phyloP scores from a whole-genome alignment of 148 eudicot species.

The Camellia japonica region DNA sequence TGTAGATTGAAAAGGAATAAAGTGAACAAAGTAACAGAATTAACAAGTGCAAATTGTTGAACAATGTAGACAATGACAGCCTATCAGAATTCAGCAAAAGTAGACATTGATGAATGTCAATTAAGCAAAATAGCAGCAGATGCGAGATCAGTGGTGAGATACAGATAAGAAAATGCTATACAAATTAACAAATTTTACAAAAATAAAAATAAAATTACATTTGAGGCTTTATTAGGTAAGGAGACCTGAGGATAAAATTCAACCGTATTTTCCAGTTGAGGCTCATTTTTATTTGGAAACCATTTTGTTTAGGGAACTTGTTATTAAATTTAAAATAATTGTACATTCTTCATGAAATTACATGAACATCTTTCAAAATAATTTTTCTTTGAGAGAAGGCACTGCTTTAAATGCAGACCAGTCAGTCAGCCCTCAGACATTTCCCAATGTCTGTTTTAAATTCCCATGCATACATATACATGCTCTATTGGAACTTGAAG shows the following conservation, averaged over 20 bases:
- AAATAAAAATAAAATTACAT: no score
- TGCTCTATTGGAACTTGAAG: constrained; percentile 60
- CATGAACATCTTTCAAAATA: neutral
- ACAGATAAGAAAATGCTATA: no score
- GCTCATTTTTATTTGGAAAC: neutral
- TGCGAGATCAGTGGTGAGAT: no score
- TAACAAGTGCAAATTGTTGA: constrained; percentile 25
- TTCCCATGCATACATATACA: constrained; percentile 19
- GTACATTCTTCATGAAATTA: neutral
- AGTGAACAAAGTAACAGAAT: neutral
- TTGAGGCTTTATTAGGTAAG: no score
- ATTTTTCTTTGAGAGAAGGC: neutral
- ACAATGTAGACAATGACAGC: no score
- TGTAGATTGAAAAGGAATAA: neutral
- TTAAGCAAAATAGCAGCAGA: no score
- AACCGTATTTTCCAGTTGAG: neutral
- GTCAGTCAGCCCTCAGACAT: constrained; percentile 10
- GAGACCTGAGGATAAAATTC: neutral
- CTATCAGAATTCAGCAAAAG: no score
- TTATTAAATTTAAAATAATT: no score
- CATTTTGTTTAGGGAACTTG: no score
- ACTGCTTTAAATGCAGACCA: neutral
- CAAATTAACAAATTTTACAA: no score
- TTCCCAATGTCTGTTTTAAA: constrained; percentile 22
- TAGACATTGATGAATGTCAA: no score